Conservation (phyloP, 2,329 filamentous ascomycete genomes). For the Phaeoacremonium minimum region DNA sequence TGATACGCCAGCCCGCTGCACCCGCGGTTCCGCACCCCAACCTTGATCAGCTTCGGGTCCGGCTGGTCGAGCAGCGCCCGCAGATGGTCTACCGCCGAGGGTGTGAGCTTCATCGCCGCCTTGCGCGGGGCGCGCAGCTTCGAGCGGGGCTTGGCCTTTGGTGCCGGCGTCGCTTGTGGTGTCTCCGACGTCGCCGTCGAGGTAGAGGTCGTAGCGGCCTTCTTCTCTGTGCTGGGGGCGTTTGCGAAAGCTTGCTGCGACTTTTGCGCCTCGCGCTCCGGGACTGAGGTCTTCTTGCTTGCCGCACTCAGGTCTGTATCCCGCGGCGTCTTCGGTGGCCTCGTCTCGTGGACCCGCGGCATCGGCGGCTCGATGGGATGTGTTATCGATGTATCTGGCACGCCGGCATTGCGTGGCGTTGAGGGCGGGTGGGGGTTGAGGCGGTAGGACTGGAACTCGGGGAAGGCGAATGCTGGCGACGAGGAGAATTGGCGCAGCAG, state of each 20-base stretch:
- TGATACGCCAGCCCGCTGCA: constrained; percentile 93
- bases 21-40: constrained; percentile 89
- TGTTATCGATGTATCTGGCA: constrained; percentile 42
- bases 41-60: constrained; percentile 86
- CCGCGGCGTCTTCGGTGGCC: constrained; percentile 30
- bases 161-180: constrained; percentile 34
- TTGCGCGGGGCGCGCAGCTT: constrained; percentile 74
- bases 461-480: constrained; percentile 15
- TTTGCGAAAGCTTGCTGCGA: constrained; percentile 40
- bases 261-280: constrained; percentile 65
- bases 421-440: constrained; percentile 36
- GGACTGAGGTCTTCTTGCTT: constrained; percentile 42
- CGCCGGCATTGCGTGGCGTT: constrained; percentile 35
- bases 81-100: constrained; percentile 75
- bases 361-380: constrained; percentile 32
- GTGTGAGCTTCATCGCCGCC: constrained; percentile 83
- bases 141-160: constrained; percentile 41
- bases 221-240: too few relatives aligned
- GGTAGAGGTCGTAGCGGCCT: background rate
- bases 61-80: constrained; percentile 75
- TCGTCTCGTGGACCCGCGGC: constrained; percentile 48
- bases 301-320: constrained; percentile 13
- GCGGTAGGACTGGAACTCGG: constrained; percentile 48
- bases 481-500: constrained; percentile 38
- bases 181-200: constrained; percentile 8